phyloP scores from a whole-genome alignment of 176 grass and related monocot species.

The Oryza glumipatula region DNA sequence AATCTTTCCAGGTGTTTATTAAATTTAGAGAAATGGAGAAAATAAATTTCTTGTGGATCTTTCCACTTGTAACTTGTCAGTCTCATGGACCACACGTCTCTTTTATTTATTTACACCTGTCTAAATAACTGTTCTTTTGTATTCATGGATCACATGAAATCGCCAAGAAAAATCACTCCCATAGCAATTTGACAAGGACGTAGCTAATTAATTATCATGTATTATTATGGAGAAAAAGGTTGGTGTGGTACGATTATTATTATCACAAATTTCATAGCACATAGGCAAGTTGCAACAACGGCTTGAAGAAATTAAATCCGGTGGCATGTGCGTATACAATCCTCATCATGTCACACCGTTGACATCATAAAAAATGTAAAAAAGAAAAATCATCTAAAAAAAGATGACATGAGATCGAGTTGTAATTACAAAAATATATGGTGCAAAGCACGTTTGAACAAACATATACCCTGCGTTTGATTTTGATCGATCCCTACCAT shows the following conservation, averaged over 20 bases:
- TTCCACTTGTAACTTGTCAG: not conserved
- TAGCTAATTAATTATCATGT: not conserved
- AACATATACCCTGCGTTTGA: not conserved
- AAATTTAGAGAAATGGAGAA: not conserved
- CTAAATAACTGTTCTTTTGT: not conserved
- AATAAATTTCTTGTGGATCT: not conserved
- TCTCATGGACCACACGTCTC: slow-evolving; percentile 12
- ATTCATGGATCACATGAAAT: not conserved
- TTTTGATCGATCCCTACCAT: not conserved
- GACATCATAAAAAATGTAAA: not conserved
- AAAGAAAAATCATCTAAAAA: not conserved
- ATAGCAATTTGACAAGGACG: not conserved
- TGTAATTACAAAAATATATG: not conserved
- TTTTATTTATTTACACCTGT: not conserved
- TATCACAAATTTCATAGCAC: not conserved
- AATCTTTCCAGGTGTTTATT: not conserved
- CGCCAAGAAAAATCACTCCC: not conserved
- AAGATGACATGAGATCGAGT: not conserved
- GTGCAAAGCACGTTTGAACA: not conserved
- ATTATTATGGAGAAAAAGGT: not conserved
- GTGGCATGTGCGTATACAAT: slow-evolving; percentile 5
- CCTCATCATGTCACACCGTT: not conserved
- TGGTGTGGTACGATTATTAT: not conserved
- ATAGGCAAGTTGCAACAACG: not conserved
- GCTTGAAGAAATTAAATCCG: not conserved